These are phyloP conservation scores for Escovopsis sp. DNA, from an alignment of 2,329 filamentous ascomycete species.

Conservation along the genomic window DNA sequence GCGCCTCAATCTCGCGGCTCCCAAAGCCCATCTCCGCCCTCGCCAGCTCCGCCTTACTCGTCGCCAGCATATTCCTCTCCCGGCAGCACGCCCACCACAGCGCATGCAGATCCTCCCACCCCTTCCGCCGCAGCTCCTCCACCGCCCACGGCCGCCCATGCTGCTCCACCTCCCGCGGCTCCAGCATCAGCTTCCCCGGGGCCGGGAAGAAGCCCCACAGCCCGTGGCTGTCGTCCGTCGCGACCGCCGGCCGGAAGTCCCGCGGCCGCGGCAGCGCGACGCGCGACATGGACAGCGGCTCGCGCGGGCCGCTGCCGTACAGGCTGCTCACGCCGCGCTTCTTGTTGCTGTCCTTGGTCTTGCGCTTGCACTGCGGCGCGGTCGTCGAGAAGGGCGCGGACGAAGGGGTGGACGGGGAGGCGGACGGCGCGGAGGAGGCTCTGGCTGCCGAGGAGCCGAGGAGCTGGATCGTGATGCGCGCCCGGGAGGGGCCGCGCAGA, in stretches of 20 bases:
- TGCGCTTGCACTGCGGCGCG: conserved; percentile 30
- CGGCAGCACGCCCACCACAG: conserved; percentile 92
- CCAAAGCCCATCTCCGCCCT: conserved; percentile 60
- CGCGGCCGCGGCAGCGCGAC: conserved; percentile 56
- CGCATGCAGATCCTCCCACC: conserved; percentile 81
- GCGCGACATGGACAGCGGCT: conserved; percentile 58
- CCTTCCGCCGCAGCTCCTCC: conserved; percentile 74
- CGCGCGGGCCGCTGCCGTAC: conserved; percentile 58
- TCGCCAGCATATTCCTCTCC: conserved; percentile 81
- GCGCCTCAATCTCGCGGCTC: conserved; percentile 44
- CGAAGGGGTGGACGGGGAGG: conserved; percentile 6
- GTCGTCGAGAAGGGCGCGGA: conserved; percentile 38
- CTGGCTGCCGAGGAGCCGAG: conserved; percentile 1
- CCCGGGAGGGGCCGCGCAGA: conserved; percentile 13
- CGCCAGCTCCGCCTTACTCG: conserved; percentile 52
- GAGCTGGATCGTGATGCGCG: conserved; percentile 8
- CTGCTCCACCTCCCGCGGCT: conserved; percentile 52
- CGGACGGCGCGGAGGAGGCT: conserved; percentile 4
- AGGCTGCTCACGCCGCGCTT: conserved; percentile 70
- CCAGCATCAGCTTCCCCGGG: conserved; percentile 50
- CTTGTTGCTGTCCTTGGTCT: conserved; percentile 58
- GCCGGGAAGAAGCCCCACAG: conserved; percentile 84
- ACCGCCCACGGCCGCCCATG: conserved; percentile 76
- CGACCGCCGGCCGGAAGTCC: conserved; percentile 40
- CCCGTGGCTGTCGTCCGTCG: conserved; percentile 61